phyloP scores from a whole-genome alignment of 768 basidiomycete genomes.

The Boletus fagicola region DNA sequence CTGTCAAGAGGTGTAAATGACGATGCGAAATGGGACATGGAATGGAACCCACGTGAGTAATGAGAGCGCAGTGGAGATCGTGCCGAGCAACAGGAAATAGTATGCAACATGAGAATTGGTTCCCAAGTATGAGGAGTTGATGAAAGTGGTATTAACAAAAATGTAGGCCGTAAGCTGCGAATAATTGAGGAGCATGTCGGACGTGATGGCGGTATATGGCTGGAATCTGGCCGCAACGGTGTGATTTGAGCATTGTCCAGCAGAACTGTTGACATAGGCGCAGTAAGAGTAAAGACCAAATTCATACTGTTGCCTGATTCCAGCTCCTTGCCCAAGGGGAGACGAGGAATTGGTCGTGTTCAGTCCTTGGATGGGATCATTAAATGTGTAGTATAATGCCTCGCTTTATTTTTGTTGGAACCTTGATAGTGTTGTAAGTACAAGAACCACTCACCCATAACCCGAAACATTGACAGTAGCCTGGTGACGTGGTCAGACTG shows the following conservation, averaged over 20 bases:
- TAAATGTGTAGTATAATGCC: conserved; percentile 47
- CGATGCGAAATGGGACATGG: neutral
- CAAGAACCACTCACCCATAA: conserved; percentile 54
- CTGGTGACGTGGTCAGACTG: conserved; percentile 38
- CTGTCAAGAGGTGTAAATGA: conserved; percentile 36
- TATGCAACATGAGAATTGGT: conserved; percentile 66
- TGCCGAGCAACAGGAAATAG: conserved; percentile 72
- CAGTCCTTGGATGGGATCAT: conserved; percentile 59
- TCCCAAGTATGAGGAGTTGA: conserved; percentile 60
- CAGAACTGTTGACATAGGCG: conserved; percentile 58
- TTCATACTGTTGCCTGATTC: conserved; percentile 68
- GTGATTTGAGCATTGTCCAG: conserved; percentile 63
- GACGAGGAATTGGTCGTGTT: conserved; percentile 66
- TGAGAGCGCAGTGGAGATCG: conserved; percentile 63
- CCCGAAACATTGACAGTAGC: conserved; percentile 66
- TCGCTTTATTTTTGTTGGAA: conserved; percentile 36
- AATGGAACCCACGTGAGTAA: conserved; percentile 56
- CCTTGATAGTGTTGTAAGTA: neutral
- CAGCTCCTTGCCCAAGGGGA: conserved; percentile 53
- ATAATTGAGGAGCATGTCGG: conserved; percentile 69
- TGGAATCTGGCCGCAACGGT: conserved; percentile 57
- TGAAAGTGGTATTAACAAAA: conserved; percentile 52
- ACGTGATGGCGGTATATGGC: conserved; percentile 62
- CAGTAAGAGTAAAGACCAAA: conserved; percentile 85
- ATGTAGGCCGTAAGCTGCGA: conserved; percentile 52